Evolutionary conservation across 257 asterid species (phyloP), one percentile per base, ranked within the genome.

Genomic region (Penstemon newberryi): DNA sequence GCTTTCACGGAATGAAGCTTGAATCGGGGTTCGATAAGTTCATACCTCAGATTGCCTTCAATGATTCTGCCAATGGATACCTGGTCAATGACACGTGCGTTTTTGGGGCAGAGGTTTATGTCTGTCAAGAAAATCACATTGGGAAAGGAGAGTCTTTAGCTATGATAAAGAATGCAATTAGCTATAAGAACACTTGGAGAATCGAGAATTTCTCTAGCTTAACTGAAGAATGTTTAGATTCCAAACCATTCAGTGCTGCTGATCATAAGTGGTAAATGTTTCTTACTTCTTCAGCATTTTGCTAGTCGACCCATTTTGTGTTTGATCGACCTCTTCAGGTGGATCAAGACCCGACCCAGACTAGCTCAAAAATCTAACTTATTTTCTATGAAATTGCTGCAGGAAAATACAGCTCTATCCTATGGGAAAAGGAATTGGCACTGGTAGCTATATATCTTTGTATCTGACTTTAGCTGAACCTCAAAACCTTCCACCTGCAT

Each of bases 391-490:
- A 1, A 56, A 47, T 53, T 56, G 33, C 7, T 79, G 54, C 80
- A 90, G 96, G 97, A 88, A 86, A 65, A 69, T 90, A 45, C 89
- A 84, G 58, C 36, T 86, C 44, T 73, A 90, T 62, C 86, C 86
- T 2, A 74, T 59, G 58, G 97, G 96, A 44, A 86, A 81, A 71
- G 90, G 83, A 13, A 81, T 77, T 42, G 96, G 97, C 1, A 18
- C 51, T 37, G 89, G 79, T 49, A 77, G 44, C 69, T 69, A 78
- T 55, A 4, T 83, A 36, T 90, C 96, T 60, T 56, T 86, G 43
- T 88, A 80, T 80, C 76, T 88, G 74, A 69, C 81, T 73, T 74
- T 87, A 61, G 88, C 88, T 9, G 88, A 77, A 61, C 86, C 92
- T 0, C 71, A 75, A 44, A 70, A 72, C 67, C 68, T 87, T 57